phyloP scores from a whole-genome alignment of 2,329 filamentous ascomycete genomes.

The Penicillium italicum region DNA sequence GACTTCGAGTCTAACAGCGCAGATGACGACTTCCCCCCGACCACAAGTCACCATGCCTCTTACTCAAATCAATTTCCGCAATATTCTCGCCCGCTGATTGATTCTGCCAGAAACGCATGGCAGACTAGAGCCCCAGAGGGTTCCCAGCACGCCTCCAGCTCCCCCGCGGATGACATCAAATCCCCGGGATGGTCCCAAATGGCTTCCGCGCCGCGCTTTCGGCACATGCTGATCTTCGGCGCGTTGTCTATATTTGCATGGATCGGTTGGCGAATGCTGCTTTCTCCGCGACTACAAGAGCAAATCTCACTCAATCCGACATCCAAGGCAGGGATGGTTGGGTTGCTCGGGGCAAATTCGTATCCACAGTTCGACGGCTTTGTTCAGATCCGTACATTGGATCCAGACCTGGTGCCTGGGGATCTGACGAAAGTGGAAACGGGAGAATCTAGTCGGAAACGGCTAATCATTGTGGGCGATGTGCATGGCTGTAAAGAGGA shows the following conservation, averaged over 20 bases:
- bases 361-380: constrained; percentile 49
- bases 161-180: constrained; percentile 15
- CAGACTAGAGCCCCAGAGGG: constrained; percentile 21
- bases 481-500: constrained; percentile 81
- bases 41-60: constrained; percentile 10
- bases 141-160: constrained; percentile 21
- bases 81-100: constrained; percentile 34
- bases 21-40: constrained; percentile 18
- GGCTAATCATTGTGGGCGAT: constrained; percentile 82
- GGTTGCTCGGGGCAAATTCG: constrained; percentile 48
- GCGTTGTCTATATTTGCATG: constrained; percentile 32
- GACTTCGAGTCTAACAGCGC: constrained; percentile 30
- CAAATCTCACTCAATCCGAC: constrained; percentile 30
- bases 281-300: constrained; percentile 34
- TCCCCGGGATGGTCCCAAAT: constrained; percentile 26
- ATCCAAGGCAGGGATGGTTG: constrained; percentile 27
- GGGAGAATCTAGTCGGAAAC: constrained; percentile 39
- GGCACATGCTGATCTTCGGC: constrained; percentile 37
- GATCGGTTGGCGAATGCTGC: constrained; percentile 33
- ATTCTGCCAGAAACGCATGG: constrained; percentile 42
- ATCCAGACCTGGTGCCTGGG: constrained; percentile 46
- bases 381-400: constrained; percentile 50
- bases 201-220: constrained; percentile 40
- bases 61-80: constrained; percentile 12
- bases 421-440: constrained; percentile 9